Base-by-base conservation (phyloP, 495 filamentous ascomycete species). In the Tuber brumale region DNA sequence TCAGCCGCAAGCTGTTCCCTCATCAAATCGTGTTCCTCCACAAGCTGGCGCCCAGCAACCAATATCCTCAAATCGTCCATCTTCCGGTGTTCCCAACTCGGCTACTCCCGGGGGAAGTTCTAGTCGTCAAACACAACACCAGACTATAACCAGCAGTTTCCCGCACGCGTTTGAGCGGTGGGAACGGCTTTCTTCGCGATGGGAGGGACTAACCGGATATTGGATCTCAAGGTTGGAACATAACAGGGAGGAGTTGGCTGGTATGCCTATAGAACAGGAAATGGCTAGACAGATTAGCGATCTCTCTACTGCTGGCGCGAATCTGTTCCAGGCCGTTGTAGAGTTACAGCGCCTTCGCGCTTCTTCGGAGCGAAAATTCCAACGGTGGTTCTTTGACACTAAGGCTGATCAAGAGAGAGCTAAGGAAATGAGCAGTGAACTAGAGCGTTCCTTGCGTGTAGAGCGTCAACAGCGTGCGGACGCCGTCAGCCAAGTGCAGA, bases 351-450 rank as follows among this genome's bases (percentile, higher is more conserved):
- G 95, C n/a, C 87, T 99, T 21, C 93, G 95, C 35, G 95, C 96
- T 31, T 96, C 93, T 35, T 97, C 94, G 2, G 96, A 98, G 84
- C 89, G 96, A 48, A 98, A 98, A 82, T 99, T 99, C 83, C 96
- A 98, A 84, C 90, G 96, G 61, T 99, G 95, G 95, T 97, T 97
- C 85, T 96, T 97, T 82, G 95, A 99, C 80, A 97, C 93, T 3
- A 90, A 94, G 69, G 87, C 90, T 57, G 94, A 97, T 75, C 89
- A 96, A 79, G 95, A 99, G 86, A 91, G 92, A 19, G 85, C 90
- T 57, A 90, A 92, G 76, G 95, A 97, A 83, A 86, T 92, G n/a
- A 92, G 93, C 74, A 93, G 88, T n/a, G 89, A 93, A 79, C 85
- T 95, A 31, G 90, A 97, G 81, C 86, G 87, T 39, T 89, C 90